Base-by-base conservation (phyloP, 371 early-diverging fungal genomes). In the Nosema muscidifuracis region DNA sequence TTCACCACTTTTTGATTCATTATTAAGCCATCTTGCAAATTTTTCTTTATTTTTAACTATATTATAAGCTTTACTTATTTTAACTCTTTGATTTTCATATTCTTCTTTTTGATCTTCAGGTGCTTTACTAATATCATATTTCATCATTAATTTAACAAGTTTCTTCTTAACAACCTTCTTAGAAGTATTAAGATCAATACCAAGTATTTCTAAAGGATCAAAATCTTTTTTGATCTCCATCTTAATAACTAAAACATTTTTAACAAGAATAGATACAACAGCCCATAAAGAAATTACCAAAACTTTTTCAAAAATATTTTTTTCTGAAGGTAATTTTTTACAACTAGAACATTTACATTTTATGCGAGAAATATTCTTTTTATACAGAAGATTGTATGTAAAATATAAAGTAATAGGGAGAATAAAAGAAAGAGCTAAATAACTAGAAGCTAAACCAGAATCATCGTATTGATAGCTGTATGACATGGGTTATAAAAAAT, bases 391-490 rank as follows among this genome's bases (percentile, higher is more conserved):
- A 22, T 61, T 18, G 61, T 64, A 75, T 1, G 56, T 51, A 30
- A 65, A 26, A 33, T 67, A 74, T 15, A 76, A 10, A 13, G 67
- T 38, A 12, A 76, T 26, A 13, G 79, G 79, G 7, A 76, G 15
- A 7, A 76, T 40, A 30, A 77, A 56, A 18, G 75, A 73, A 31
- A 81, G 57, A 7, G 74, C 16, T 15, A 81, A 31, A 44, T 77
- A 81, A 42, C 77, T 76, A n/a, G 72, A 60, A 16, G 77, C 64
- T n/a, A 81, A 66, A 0, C 81, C 81, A 30, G 69, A 65, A n/a
- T 78, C 75, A 50, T 81, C 81, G 58, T 77, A 80, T 50, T 75
- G 43, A 44, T 81, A 76, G n/a, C 73, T 42, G 58, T 77, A 76
- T 15, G 67, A 44, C 71, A 76, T 71, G 60, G 60, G 60, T 60